Conservation (phyloP, 352 stramenopile genomes). For the Globisporangium radiosum region DNA sequence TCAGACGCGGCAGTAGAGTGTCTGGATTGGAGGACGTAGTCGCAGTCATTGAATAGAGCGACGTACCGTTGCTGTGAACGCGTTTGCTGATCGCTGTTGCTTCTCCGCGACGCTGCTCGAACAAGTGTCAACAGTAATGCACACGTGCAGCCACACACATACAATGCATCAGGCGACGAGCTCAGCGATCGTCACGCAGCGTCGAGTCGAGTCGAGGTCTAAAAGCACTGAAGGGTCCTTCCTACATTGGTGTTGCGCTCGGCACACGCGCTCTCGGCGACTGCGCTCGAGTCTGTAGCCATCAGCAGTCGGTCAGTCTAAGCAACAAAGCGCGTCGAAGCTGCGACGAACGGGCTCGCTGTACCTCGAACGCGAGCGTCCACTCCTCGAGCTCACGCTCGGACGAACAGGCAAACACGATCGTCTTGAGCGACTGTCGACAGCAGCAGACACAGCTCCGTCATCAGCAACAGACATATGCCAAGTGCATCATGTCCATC, state of each 20-base stretch:
- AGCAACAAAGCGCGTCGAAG: neutral
- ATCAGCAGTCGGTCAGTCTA: neutral
- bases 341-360: neutral
- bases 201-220: too few species aligned
- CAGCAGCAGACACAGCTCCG: neutral
- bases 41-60: too few species aligned
- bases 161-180: too few species aligned
- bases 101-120: too few species aligned
- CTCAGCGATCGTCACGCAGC: too few species aligned
- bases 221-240: neutral
- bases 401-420: slow-evolving; percentile 54
- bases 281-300: neutral
- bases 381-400: slow-evolving; percentile 57
- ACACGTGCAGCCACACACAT: too few species aligned
- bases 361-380: slow-evolving; percentile 42
- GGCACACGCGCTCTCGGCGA: neutral
- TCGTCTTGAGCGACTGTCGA: slow-evolving; percentile 32
- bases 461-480: neutral
- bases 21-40: too few species aligned
- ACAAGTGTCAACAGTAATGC: too few species aligned
- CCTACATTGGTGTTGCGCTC: slow-evolving; percentile 3
- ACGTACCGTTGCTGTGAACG: too few species aligned
- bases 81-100: too few species aligned
- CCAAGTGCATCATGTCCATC: neutral
- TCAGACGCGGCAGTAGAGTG: too few species aligned